Evolutionary conservation across 768 basidiomycete genomes (phyloP), one percentile per base, ranked within the genome.

Genomic region (Pleurotus giganteus): DNA sequence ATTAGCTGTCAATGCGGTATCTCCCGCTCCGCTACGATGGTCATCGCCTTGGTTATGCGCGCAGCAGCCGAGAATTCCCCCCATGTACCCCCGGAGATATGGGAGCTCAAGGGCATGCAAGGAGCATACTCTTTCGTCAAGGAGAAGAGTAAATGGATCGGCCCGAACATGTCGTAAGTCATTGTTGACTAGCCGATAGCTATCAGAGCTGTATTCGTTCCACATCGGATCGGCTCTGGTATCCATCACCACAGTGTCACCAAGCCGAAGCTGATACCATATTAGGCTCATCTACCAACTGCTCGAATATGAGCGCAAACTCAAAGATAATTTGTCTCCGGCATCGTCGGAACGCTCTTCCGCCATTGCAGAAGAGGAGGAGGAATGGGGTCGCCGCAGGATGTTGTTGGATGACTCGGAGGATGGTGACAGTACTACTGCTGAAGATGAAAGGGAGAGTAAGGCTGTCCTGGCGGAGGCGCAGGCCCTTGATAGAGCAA

Each of bases 141-240:
- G 70, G 81, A 86, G 65, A 94, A 91, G 74, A 91, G 89, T 68
- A 85, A 82, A 69, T 88, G 86, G 75, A 82, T 92, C 55, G 90
- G 94, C 17, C 94, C 94, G 52, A 96, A 96, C 70, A 95, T 96
- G 86, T 93, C 91, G 89, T 93, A 74, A 71, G 91, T 86, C 32
- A 37, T 52, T 31, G 56, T 61, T 63, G 55, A 62, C 58, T 43
- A 47, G 46, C 15, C 29, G 4, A 53, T 49, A 15, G 15, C 39
- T 41, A 41, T 37, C 49, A 32, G 23, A 51, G 21, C 37, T 21
- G 36, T 55, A 39, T 44, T 37, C 42, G 56, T 44, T 60, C 19
- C 60, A 49, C 63, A 57, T 50, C 59, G 41, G 56, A 55, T 17
- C 45, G 21, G 34, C 24, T 51, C 27, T 27, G 21, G 44, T 45